Evolutionary conservation across 1,284 basidiomycete genomes (phyloP).

Genomic region (Tremellales sp.): DNA sequence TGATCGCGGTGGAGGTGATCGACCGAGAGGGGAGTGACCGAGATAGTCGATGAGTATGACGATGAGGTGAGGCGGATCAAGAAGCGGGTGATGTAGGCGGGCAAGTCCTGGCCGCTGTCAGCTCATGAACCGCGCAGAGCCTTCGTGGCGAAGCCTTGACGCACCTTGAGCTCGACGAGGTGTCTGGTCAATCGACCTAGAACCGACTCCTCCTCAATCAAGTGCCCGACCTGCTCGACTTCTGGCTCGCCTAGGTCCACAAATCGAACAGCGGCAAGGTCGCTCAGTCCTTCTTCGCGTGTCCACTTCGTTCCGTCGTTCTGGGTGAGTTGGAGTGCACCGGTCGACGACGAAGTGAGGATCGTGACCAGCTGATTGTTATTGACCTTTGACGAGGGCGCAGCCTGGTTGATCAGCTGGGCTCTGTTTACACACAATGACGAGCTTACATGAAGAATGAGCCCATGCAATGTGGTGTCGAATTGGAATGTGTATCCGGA

Average conservation of each 20-base stretch:
- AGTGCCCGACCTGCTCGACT: conserved; percentile 50
- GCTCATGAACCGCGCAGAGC: conserved; percentile 2
- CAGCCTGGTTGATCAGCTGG: conserved; percentile 18
- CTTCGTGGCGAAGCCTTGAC: too few relatives aligned
- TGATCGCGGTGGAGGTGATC: conserved; percentile 60
- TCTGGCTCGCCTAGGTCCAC: conserved; percentile 73
- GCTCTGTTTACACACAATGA: conserved; percentile 1
- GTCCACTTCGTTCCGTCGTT: conserved; percentile 65
- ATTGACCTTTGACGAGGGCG: conserved; percentile 14
- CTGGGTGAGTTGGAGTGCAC: conserved; percentile 72
- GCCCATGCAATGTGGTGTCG: conserved; percentile 66
- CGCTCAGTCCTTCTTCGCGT: conserved; percentile 74
- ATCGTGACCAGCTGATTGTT: conserved; percentile 19
- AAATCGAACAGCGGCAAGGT: conserved; percentile 62
- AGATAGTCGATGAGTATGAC: conserved; percentile 57
- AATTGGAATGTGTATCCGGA: conserved; percentile 66
- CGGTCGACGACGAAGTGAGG: conserved; percentile 68
- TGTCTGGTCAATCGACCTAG: conserved; percentile 59
- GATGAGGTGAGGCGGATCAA: conserved; percentile 67
- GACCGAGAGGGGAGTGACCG: conserved; percentile 44
- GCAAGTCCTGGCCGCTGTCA: conserved; percentile 59
- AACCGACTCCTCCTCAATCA: conserved; percentile 57
- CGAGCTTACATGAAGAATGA: conserved; percentile 61
- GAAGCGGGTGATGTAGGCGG: conserved; percentile 65
- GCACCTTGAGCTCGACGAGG: conserved; percentile 60